Percentiles rank a stretch among this genome's conserved stretches.
Evolutionary conservation across 2,329 filamentous ascomycete genomes (phyloP).

Genomic region (Cladosporium sphaerospermum): DNA sequence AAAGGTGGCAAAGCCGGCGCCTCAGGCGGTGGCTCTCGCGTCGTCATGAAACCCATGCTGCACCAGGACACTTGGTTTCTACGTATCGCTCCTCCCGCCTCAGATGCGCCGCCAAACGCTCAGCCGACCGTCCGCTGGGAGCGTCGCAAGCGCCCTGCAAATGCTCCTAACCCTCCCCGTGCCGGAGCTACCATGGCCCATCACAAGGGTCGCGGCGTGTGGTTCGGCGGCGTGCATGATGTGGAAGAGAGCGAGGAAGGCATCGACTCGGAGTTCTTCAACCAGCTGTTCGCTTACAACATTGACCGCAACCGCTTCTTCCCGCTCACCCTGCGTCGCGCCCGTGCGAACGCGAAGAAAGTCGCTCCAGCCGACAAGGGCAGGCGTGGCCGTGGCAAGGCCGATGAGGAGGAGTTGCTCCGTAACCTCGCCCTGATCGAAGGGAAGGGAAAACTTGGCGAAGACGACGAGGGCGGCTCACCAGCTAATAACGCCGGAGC

Average conservation of each 20-base stretch:
- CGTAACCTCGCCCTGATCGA: constrained; percentile 81
- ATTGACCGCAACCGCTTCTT: constrained; percentile 94
- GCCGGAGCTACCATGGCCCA: constrained; percentile 90
- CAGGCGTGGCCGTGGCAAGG: constrained; percentile 69
- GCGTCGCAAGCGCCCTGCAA: constrained; percentile 83
- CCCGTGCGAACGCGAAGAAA: constrained; percentile 52
- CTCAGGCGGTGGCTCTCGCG: constrained; percentile 41
- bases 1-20: constrained; percentile 49
- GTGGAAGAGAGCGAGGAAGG: constrained; percentile 55
- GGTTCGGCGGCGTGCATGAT: constrained; percentile 84
- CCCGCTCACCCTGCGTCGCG: constrained; percentile 68
- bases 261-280: constrained; percentile 97
- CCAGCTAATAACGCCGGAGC: constrained; percentile 14
- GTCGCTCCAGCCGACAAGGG: constrained; percentile 45
- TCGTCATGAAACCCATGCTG: constrained; percentile 76
- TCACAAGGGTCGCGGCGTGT: constrained; percentile 86
- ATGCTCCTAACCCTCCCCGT: constrained; percentile 73
- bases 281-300: constrained; percentile 86
- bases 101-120: constrained; percentile 59
- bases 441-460: constrained; percentile 54
- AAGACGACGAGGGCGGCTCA: constrained; percentile 17
- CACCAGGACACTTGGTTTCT: constrained; percentile 96
- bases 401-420: constrained; percentile 85
- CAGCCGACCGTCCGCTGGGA: constrained; percentile 82
- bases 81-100: constrained; percentile 64